phyloP scores from a whole-genome alignment of 352 stramenopile species.

The Pythium apleroticum region DNA sequence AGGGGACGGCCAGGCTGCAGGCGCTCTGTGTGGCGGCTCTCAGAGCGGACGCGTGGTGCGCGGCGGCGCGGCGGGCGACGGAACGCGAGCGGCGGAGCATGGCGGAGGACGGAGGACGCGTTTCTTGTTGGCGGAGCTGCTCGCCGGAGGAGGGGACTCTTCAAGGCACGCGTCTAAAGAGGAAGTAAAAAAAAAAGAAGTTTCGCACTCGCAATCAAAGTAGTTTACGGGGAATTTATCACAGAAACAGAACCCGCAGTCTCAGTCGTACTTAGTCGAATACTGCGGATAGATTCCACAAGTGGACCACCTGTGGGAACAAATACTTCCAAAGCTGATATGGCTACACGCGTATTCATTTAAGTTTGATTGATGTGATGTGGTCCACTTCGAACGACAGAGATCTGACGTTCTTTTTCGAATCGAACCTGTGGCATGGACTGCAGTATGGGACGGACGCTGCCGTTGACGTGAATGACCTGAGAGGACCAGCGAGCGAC shows the following conservation, averaged over 20 bases:
- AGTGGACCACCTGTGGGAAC: not conserved
- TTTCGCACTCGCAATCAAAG: not conserved
- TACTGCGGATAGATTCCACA: not conserved
- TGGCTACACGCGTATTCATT: not conserved
- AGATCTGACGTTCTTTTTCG: no score
- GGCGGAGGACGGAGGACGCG: conserved; percentile 1
- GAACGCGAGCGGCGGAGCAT: conserved; percentile 22
- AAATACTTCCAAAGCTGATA: not conserved
- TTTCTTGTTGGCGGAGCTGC: not conserved
- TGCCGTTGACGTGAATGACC: not conserved
- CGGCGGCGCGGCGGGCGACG: conserved; percentile 12
- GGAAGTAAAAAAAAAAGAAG: conserved; percentile 7
- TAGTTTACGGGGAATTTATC: not conserved
- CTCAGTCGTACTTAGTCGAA: not conserved
- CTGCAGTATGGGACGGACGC: not conserved
- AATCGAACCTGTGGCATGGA: no score
- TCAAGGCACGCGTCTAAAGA: conserved; percentile 4
- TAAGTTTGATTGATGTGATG: no score
- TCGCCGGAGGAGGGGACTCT: not conserved
- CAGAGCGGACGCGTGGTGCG: not conserved
- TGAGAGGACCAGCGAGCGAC: not conserved
- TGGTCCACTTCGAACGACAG: no score
- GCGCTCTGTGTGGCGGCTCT: not conserved
- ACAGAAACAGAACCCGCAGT: not conserved
- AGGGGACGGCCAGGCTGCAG: not conserved